Base-by-base conservation (phyloP, 1,284 basidiomycete genomes). In the Rhodotorula glutinis region DNA sequence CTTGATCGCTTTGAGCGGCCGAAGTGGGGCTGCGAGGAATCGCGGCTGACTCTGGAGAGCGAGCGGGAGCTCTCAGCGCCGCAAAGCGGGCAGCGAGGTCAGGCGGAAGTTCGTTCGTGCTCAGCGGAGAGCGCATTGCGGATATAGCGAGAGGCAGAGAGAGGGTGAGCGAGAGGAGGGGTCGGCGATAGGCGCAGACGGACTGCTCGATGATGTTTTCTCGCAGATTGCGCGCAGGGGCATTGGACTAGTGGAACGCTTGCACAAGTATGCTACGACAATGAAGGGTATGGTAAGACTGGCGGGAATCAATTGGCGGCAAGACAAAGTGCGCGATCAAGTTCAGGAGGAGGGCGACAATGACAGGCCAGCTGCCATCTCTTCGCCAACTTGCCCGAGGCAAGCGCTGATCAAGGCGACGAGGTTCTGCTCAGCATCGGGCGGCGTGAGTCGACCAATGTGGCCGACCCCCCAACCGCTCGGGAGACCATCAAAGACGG, bases 301-400 rank as follows among this genome's bases (percentile, higher is more conserved):
- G 53, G 21, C 21, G 21, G 46, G 21, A 25, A 47, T n/a, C 23
- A 47, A n/a, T 13, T 13, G 8, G 21, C n/a, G 46, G 46, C 23
- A n/a, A 47, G 11, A 19, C 23, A 23, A 47, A 47, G 33, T 11
- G 21, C 11, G 46, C 11, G 23, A 13, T 47, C 9, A 47, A 3
- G n/a, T 21, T 47, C 4, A 47, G 19, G 21, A 21, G 23, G 46
- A 29, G 4, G 27, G 49, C 27, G n/a, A 17, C 49, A 63, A 49
- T 4, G 44, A 49, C 33, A 17, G 27, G 8, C 60, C 53, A 0
- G 67, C 60, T 0, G 67, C 70, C 38, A 72, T 62, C 55, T 66
- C 70, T 29, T 43, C 19, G 16, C 67, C 67, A 2, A 72, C 70
- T 11, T 14, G 16, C 0, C 21, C 23, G 33, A 72, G 40, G 23